Evolutionary conservation across 2,329 filamentous ascomycete genomes (phyloP).

Genomic region (Exutisphaerella laricina): DNA sequence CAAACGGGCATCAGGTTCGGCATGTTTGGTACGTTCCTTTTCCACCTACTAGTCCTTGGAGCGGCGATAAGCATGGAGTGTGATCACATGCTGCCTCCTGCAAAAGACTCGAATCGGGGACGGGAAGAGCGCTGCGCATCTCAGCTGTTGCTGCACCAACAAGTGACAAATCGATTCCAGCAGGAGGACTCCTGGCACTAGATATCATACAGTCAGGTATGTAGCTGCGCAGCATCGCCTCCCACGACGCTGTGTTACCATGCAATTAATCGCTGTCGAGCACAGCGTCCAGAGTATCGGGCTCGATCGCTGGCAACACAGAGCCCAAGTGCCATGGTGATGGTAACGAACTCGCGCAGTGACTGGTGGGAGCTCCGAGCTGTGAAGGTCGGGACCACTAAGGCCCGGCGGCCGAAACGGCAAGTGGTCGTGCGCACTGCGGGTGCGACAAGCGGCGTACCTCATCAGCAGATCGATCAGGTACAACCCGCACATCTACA

Average conservation of each 20-base stretch:
- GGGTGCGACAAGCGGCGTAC: too few species aligned
- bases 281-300: constrained; percentile 1
- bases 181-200: not conserved
- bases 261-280: constrained; percentile 1
- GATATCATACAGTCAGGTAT: not conserved
- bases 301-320: not conserved
- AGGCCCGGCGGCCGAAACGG: not conserved
- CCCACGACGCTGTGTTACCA: not conserved
- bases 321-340: not conserved
- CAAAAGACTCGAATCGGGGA: too few species aligned
- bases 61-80: too few species aligned
- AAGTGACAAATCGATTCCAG: too few species aligned
- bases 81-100: too few species aligned
- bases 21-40: too few species aligned
- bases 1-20: too few species aligned
- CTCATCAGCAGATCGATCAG: not conserved
- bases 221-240: not conserved
- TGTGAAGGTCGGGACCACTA: not conserved
- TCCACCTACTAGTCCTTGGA: too few species aligned
- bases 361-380: too few species aligned
- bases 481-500: not conserved
- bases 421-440: not conserved
- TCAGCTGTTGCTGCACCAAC: too few species aligned
- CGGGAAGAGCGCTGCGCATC: too few species aligned
- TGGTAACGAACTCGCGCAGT: too few species aligned